Percentiles rank a stretch among this genome's conserved stretches.
These are phyloP conservation scores for Aspergillus terreus DNA, from an alignment of 2,329 filamentous ascomycete species.

Conservation along the genomic window DNA sequence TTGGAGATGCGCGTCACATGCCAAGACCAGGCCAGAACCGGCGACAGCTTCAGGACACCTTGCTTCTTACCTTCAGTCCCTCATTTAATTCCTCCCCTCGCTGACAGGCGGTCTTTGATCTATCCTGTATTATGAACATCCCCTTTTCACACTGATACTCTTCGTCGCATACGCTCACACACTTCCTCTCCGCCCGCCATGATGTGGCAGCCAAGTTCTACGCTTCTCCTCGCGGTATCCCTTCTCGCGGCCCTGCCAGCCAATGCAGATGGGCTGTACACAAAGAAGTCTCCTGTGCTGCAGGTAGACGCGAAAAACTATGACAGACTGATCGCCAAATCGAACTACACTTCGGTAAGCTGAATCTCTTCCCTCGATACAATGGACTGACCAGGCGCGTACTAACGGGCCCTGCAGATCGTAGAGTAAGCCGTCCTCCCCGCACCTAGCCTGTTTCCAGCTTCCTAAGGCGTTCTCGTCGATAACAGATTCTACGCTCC, in stretches of 20 bases:
- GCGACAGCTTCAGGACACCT: slow-evolving; percentile 36
- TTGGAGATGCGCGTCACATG: slow-evolving; percentile 21
- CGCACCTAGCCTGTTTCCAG: slow-evolving; percentile 10
- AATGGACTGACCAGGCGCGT: not conserved
- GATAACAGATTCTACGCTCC: slow-evolving; percentile 81
- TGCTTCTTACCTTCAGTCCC: slow-evolving; percentile 18
- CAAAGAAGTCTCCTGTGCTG: slow-evolving; percentile 80
- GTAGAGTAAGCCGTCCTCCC: slow-evolving; percentile 45
- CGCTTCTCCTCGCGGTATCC: slow-evolving; percentile 52
- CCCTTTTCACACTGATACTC: not conserved
- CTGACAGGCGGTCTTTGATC: slow-evolving; percentile 1
- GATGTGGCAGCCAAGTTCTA: slow-evolving; percentile 40
- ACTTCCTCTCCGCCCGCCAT: slow-evolving; percentile 7
- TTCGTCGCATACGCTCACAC: not conserved
- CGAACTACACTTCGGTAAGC: slow-evolving; percentile 85
- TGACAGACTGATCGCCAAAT: slow-evolving; percentile 76
- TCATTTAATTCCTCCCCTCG: slow-evolving; percentile 9
- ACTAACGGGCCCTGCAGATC: slow-evolving; percentile 38
- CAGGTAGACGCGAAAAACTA: slow-evolving; percentile 78
- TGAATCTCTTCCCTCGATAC: not conserved
- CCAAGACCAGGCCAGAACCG: slow-evolving; percentile 25
- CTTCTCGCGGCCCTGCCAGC: slow-evolving; percentile 64
- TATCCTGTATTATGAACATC: not conserved
- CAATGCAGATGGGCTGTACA: slow-evolving; percentile 71
- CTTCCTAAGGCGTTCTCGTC: slow-evolving; percentile 29